Percentiles rank a stretch among this genome's conserved stretches.
Conservation (phyloP, 164 flowering plant genomes). For the Kalanchoe fedtschenkoi region DNA sequence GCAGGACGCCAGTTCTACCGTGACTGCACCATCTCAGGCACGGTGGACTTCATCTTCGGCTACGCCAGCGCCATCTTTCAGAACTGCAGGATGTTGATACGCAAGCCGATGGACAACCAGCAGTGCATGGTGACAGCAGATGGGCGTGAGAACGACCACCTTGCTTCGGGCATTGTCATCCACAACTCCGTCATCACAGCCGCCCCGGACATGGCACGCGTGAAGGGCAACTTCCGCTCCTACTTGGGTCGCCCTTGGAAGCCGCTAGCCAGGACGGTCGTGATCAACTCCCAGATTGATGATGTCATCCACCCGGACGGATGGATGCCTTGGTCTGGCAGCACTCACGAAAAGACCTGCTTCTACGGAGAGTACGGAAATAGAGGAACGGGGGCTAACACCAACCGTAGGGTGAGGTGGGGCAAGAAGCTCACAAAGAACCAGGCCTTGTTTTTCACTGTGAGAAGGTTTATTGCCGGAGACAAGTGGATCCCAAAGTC, state of each 20-base stretch:
- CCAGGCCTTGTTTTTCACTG: neutral
- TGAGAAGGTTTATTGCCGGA: neutral
- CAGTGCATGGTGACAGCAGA: slow-evolving; percentile 47
- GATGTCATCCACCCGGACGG: slow-evolving; percentile 2
- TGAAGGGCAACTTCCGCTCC: neutral
- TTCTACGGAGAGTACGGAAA: slow-evolving; percentile 3
- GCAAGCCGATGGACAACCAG: slow-evolving; percentile 42
- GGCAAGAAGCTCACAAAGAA: neutral
- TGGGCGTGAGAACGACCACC: slow-evolving; percentile 16
- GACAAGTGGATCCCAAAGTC: neutral
- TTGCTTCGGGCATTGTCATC: neutral
- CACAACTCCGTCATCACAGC: slow-evolving; percentile 1
- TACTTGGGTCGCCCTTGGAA: slow-evolving; percentile 7
- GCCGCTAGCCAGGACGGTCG: neutral
- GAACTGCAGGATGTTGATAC: slow-evolving; percentile 36
- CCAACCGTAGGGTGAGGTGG: slow-evolving; percentile 3
- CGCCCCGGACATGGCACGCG: neutral
- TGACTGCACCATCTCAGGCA: slow-evolving; percentile 64
- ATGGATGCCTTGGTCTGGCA: slow-evolving; percentile 4
- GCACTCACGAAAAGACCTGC: slow-evolving; percentile 1
- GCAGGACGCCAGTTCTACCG: slow-evolving; percentile 67
- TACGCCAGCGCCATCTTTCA: slow-evolving; percentile 55
- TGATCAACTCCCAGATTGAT: slow-evolving; percentile 2
- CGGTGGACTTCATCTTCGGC: slow-evolving; percentile 75
- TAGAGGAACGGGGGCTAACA: slow-evolving; percentile 1